Conservation (phyloP, 2,329 filamentous ascomycete species). For the Nothopassalora personata region DNA sequence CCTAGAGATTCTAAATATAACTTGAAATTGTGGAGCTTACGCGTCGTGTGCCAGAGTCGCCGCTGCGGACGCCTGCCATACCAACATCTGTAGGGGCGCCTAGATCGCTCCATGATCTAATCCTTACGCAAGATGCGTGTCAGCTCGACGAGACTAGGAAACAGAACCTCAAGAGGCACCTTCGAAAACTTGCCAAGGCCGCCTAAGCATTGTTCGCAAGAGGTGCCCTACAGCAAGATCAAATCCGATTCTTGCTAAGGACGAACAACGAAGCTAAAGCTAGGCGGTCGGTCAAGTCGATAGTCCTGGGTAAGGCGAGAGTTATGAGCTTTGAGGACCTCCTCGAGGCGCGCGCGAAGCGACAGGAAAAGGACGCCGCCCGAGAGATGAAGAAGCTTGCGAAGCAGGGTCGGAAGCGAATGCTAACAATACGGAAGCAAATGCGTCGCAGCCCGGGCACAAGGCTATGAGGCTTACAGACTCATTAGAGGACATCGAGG, state of each 20-base stretch:
- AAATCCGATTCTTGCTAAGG: constrained; percentile 26
- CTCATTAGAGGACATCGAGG: too few relatives aligned
- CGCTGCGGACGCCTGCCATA: constrained; percentile 26
- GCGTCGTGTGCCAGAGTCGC: neutral
- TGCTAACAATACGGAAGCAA: too few relatives aligned
- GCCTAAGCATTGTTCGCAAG: constrained; percentile 24
- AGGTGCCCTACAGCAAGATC: constrained; percentile 26
- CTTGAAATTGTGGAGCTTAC: neutral
- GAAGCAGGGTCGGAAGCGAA: too few relatives aligned
- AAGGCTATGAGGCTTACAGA: too few relatives aligned
- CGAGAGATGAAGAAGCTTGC: too few relatives aligned
- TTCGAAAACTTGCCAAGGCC: constrained; percentile 26
- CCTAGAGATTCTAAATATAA: too few relatives aligned
- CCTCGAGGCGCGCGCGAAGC: constrained; percentile 12
- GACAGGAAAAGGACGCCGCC: too few relatives aligned
- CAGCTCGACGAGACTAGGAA: constrained; percentile 23
- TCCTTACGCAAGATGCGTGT: constrained; percentile 21
- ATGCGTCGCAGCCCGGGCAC: too few relatives aligned
- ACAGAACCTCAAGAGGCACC: constrained; percentile 21
- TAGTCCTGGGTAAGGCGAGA: constrained; percentile 23
- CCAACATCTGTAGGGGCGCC: constrained; percentile 22
- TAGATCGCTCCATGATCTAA: constrained; percentile 19
- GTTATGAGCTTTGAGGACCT: constrained; percentile 28
- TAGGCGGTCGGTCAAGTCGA: constrained; percentile 22
- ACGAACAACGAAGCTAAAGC: constrained; percentile 29